Percentiles rank a stretch among this genome's conserved stretches.
These are phyloP conservation scores for Erysimum pusillum DNA, from an alignment of 441 rosid species.

Conservation along the genomic window DNA sequence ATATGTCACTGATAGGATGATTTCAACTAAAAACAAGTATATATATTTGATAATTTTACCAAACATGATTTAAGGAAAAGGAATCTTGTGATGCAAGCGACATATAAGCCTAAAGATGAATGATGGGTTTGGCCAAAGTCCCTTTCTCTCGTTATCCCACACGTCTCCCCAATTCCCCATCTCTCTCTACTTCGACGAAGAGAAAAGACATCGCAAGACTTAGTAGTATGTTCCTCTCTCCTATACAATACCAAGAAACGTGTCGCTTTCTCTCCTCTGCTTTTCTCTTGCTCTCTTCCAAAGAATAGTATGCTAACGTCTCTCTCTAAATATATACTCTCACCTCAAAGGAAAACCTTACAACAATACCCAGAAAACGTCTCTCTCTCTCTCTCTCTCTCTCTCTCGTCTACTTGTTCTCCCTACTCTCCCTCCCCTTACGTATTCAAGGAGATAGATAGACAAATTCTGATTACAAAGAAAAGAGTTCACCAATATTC, in stretches of 20 bases:
- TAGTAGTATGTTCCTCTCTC: background rate
- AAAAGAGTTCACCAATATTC: background rate
- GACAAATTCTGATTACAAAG: background rate
- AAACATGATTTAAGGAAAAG: constrained; percentile 35
- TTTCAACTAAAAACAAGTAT: constrained; percentile 21
- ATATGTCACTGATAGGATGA: constrained; percentile 30
- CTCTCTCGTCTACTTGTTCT: background rate
- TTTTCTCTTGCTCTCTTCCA: constrained; percentile 21
- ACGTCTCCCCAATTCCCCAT: constrained; percentile 37
- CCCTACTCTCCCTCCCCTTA: constrained; percentile 23
- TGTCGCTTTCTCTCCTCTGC: background rate
- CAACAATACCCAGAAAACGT: constrained; percentile 19
- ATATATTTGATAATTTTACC: constrained; percentile 1
- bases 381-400: constrained; percentile 20
- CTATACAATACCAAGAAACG: constrained; percentile 2
- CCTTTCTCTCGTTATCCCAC: constrained; percentile 50
- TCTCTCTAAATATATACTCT: constrained; percentile 35
- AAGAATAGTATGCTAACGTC: constrained; percentile 33
- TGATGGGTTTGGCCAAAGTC: constrained; percentile 46
- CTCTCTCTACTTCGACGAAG: constrained; percentile 1
- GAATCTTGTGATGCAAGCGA: constrained; percentile 45
- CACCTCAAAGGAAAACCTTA: constrained; percentile 19
- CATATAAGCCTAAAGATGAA: constrained; percentile 27
- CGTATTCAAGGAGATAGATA: constrained; percentile 22
- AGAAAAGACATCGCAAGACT: constrained; percentile 31